Base-by-base conservation (phyloP, 2,329 filamentous ascomycete species). In the Ascochyta rabiei region DNA sequence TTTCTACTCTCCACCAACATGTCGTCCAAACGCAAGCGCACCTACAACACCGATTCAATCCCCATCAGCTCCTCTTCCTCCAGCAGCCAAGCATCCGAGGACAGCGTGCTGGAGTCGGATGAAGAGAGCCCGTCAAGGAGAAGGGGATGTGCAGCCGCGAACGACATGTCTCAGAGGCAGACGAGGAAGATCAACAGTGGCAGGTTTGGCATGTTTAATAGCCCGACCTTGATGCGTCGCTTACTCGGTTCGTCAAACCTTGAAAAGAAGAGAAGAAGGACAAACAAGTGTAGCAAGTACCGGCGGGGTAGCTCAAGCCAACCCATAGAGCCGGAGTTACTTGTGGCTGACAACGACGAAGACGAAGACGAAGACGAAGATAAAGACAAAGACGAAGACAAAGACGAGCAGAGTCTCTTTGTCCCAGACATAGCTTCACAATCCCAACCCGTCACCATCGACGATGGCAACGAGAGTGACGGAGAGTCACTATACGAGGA, bases 121-220 rank as follows among this genome's bases (percentile, higher is more conserved):
- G 35, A 19, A 5, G 18, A 23, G 10, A 38, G 18, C 10, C 18
- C 18, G 12, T 21, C 18, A 10, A 23, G 16, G 16, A 13, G 4
- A 21, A 3, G 35, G 10, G 18, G 18, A 7, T 19, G 2, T 16
- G 35, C 35, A 21, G 61, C 71, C 31, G 65, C 62, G 4, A 56
- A 61, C 10, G 34, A 19, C n/a, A 31, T 56, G 24, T 59, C 34
- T 16, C 54, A 61, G 16, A 57, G 84, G 0, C 77, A 77, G 57
- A 80, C 81, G 48, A 82, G 81, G 57, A 78, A 77, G 51, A 84
- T 87, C 60, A 86, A 86, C 63, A 80, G 82, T 23, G 84, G 82
- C 0, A 67, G 81, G 26, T 87, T 87, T 65, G 73, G 70, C 0
- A 82, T 87, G 21, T 38, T 38, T 15, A 38, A 38, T 38, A 8